A percentile compares a stretch with the other conserved stretches of the same genome.
phyloP scores from a whole-genome alignment of 2,329 filamentous ascomycete species.

The Blumeria graminis region DNA sequence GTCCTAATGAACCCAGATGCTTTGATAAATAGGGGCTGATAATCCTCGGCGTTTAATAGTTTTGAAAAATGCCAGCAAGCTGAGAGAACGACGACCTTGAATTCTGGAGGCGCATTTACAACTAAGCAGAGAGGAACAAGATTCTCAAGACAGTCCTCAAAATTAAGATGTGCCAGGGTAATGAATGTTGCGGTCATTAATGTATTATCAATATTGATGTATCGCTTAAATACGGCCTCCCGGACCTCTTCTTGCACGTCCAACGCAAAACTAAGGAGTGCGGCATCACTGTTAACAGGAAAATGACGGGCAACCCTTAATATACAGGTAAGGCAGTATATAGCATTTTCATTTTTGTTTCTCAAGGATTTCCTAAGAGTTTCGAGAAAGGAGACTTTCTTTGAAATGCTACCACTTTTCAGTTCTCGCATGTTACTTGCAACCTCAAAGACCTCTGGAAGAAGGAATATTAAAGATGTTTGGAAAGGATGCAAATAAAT shows the following conservation, averaged over 20 bases:
- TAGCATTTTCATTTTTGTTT: slow-evolving; percentile 40
- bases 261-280: slow-evolving; percentile 35
- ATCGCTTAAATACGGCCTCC: slow-evolving; percentile 36
- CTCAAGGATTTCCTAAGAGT: slow-evolving; percentile 35
- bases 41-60: slow-evolving; percentile 23
- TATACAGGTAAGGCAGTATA: slow-evolving; percentile 38
- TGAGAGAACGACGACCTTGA: slow-evolving; percentile 38
- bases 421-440: slow-evolving; percentile 41
- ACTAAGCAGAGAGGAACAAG: slow-evolving; percentile 32
- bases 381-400: slow-evolving; percentile 42
- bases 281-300: slow-evolving; percentile 33
- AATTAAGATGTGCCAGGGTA: slow-evolving; percentile 35
- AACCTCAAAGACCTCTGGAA: slow-evolving; percentile 46
- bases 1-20: slow-evolving; percentile 30
- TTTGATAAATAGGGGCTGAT: slow-evolving; percentile 28
- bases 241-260: slow-evolving; percentile 46
- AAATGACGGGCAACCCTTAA: slow-evolving; percentile 41
- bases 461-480: slow-evolving; percentile 33
- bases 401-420: slow-evolving; percentile 35
- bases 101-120: slow-evolving; percentile 29
- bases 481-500: slow-evolving; percentile 36
- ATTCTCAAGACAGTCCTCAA: slow-evolving; percentile 30
- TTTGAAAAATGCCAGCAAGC: slow-evolving; percentile 38
- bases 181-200: slow-evolving; percentile 44
- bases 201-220: slow-evolving; percentile 32